phyloP scores from a whole-genome alignment of 2,329 filamentous ascomycete genomes.

The Aaosphaeria pasadenensis region DNA sequence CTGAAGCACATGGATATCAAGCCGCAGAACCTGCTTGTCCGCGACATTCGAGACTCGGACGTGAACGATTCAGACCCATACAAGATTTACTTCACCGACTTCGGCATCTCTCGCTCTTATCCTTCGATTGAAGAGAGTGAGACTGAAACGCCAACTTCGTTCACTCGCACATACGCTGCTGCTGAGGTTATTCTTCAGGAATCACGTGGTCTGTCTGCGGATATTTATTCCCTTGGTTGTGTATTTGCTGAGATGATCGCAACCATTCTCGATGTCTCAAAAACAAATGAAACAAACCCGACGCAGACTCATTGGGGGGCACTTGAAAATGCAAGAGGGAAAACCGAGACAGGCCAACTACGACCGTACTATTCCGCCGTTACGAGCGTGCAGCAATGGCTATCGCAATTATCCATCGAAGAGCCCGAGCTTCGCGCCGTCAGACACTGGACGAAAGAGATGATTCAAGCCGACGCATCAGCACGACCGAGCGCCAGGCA shows the following conservation, averaged over 20 bases:
- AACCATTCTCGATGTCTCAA: not conserved
- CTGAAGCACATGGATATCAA: constrained; percentile 28
- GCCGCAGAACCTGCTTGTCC: constrained; percentile 19
- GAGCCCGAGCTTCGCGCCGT: not conserved
- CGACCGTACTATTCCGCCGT: not conserved
- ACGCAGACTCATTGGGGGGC: not conserved
- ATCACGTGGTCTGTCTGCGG: constrained; percentile 8
- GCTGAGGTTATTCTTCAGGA: constrained; percentile 16
- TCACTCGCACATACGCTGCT: constrained; percentile 15
- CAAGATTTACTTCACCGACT: constrained; percentile 22
- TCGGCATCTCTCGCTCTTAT: constrained; percentile 19
- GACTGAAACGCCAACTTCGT: constrained; percentile 13
- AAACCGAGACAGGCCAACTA: not conserved
- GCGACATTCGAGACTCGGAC: constrained; percentile 1
- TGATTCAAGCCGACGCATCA: not conserved
- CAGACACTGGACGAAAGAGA: not conserved
- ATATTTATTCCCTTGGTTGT: constrained; percentile 22
- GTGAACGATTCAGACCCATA: constrained; percentile 1
- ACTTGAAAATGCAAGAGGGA: not conserved
- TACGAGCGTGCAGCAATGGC: not conserved
- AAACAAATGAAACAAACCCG: not conserved
- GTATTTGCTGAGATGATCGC: constrained; percentile 18
- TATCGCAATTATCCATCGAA: not conserved
- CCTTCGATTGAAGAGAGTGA: constrained; percentile 10
- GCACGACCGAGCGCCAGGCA: not conserved